Conservation (phyloP, 441 rosid genomes). For the Populus hybrid region DNA sequence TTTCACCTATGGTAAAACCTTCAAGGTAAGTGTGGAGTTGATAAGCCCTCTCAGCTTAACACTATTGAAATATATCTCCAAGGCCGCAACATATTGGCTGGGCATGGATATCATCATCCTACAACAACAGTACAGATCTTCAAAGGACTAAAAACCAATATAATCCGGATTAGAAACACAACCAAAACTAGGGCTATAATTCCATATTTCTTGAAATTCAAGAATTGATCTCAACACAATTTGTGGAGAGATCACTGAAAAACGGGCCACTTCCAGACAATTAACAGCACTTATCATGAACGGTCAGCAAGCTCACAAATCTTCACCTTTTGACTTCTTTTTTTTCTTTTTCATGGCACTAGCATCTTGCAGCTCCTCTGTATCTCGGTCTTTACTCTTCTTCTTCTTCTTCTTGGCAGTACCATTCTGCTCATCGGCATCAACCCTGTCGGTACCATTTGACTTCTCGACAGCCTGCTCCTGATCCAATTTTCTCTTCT, state of each 20-base stretch:
- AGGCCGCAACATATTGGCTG: too few relatives aligned
- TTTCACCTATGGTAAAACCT: too few relatives aligned
- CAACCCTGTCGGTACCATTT: conserved; percentile 24
- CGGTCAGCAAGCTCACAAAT: conserved; percentile 15
- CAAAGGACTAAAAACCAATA: neutral
- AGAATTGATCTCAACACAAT: neutral
- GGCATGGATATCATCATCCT: too few relatives aligned
- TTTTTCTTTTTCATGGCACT: conserved; percentile 43
- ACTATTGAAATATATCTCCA: too few relatives aligned
- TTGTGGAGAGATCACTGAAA: conserved; percentile 4
- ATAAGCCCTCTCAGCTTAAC: too few relatives aligned
- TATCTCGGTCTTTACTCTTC: conserved; percentile 41
- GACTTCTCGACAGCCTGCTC: conserved; percentile 19
- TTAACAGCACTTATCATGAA: neutral
- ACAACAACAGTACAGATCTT: neutral
- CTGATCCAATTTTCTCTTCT: conserved; percentile 45
- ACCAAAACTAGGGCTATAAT: neutral
- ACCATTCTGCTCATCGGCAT: conserved; percentile 23
- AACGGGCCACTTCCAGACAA: conserved; percentile 5
- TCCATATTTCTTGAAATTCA: neutral
- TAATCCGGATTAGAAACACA: neutral
- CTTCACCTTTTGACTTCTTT: conserved; percentile 31
- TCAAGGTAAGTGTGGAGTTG: too few relatives aligned
- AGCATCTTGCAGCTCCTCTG: conserved; percentile 26
- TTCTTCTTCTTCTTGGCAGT: conserved; percentile 49